Evolutionary conservation across 768 basidiomycete genomes (phyloP), one percentile per base, ranked within the genome.

Genomic region (Scleroderma bovista): DNA sequence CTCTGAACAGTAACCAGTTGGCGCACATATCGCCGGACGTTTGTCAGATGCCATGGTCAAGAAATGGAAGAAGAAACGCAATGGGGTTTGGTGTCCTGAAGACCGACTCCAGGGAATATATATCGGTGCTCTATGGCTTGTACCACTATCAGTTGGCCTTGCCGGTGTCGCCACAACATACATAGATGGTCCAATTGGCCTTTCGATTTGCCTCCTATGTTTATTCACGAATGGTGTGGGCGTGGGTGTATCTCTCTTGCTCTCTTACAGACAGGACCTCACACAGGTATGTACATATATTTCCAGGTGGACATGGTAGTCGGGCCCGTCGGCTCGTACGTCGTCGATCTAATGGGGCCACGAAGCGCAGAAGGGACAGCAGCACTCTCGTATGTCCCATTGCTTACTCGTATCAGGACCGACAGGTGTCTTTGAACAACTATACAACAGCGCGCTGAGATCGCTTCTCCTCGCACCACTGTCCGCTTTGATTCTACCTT

Each of bases 311-410:
- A 85, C 55, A 58, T 79, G 41, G 75, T 78, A 10, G 66, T 85
- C 34, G 73, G 75, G 7, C 83, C 84, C 0, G 68, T 69, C 16
- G 71, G 77, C 10, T 72, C 84, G 5, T 86, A 85, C 53, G 64
- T 68, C 23, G 75, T 86, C 5, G 86, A 87, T 53, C 64, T 85
- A 12, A 54, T 86, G 64, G 83, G 79, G 31, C 59, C 70, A 24
- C 72, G 74, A 19, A 85, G 84, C 53, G 81, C 84, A 3, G 84
- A 87, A 57, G 71, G 73, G n/a, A 72, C 75, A 63, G 84, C 81
- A 4, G 82, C 78, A 0, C 69, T 68, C 47, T 67, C 65, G 86
- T 84, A 47, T 29, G 78, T 71, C 9, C 26, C 39, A 7, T 6
- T 24, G 13, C 3, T 11, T 16, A 5, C 31, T 6, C 3, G 13